Percentiles rank a stretch among this genome's conserved stretches.
Conservation (phyloP, 345 rosid genomes). For the Eucalyptus erythrocorys region DNA sequence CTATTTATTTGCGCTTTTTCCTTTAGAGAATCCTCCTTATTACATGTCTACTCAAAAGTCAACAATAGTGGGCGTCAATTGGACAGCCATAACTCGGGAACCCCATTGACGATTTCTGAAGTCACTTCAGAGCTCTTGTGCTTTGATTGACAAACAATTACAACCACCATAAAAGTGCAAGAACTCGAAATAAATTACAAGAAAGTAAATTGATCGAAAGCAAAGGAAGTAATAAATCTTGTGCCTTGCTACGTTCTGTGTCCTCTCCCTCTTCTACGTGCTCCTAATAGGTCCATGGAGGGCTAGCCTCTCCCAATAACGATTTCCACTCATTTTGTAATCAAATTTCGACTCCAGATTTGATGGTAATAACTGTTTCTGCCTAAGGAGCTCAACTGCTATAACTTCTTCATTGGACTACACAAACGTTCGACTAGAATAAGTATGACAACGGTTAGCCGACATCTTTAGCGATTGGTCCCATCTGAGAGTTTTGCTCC, state of each 20-base stretch:
- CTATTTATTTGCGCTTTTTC: no score
- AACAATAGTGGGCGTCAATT: background rate
- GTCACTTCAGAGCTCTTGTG: fast-evolving
- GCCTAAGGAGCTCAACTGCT: background rate
- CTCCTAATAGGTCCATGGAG: background rate
- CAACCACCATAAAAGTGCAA: fast-evolving
- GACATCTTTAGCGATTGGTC: background rate
- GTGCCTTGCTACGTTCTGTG: no score
- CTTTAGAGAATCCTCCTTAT: background rate
- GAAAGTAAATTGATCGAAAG: background rate
- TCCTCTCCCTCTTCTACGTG: background rate
- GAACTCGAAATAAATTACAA: background rate
- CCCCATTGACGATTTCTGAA: no score
- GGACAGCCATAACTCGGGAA: no score
- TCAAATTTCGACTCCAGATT: background rate
- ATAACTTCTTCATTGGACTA: background rate
- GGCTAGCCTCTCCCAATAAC: no score
- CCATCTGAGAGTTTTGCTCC: background rate
- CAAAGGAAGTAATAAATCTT: no score
- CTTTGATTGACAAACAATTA: background rate
- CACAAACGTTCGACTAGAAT: background rate
- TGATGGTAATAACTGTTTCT: background rate
- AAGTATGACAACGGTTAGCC: no score
- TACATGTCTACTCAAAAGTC: background rate
- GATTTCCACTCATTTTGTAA: no score